Conservation (phyloP, 352 stramenopile species). For the Peronosclerospora sorghi region DNA sequence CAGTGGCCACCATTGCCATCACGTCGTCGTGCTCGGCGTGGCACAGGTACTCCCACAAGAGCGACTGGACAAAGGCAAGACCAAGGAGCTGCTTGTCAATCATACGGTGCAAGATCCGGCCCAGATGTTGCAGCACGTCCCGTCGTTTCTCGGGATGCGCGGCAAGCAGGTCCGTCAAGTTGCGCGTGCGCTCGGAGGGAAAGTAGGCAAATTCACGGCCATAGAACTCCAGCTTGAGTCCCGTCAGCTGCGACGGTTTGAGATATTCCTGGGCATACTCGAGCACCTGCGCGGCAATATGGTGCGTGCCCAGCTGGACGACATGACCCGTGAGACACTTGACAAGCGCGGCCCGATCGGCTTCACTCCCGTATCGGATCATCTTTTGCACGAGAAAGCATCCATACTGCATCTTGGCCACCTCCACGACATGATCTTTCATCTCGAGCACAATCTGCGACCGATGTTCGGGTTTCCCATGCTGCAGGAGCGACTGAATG, state of each 20-base stretch:
- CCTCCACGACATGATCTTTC: slow-evolving; percentile 84
- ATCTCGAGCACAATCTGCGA: slow-evolving; percentile 86
- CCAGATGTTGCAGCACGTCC: slow-evolving; percentile 65
- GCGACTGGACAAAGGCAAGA: slow-evolving; percentile 80
- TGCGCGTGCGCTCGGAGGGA: slow-evolving; percentile 74
- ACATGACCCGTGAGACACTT: slow-evolving; percentile 91
- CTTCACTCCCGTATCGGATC: slow-evolving; percentile 88
- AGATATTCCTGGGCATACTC: slow-evolving; percentile 85
- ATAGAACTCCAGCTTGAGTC: slow-evolving; percentile 84
- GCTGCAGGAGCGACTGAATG: slow-evolving; percentile 93
- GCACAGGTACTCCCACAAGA: slow-evolving; percentile 85
- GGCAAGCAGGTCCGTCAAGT: slow-evolving; percentile 55
- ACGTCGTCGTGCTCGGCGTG: slow-evolving; percentile 72
- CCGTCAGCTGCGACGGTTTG: slow-evolving; percentile 78
- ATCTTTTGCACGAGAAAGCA: slow-evolving; percentile 96
- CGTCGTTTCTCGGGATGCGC: slow-evolving; percentile 58
- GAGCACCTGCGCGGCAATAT: slow-evolving; percentile 88
- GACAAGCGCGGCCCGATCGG: slow-evolving; percentile 67
- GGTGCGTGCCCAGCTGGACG: slow-evolving; percentile 89
- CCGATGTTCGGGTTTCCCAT: slow-evolving; percentile 83
- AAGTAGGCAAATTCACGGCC: slow-evolving; percentile 86
- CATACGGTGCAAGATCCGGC: slow-evolving; percentile 72
- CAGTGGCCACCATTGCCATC: slow-evolving; percentile 77
- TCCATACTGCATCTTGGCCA: slow-evolving; percentile 95
- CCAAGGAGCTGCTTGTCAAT: slow-evolving; percentile 83